Evolutionary conservation across 2,329 filamentous ascomycete species (phyloP).

Genomic region (Penicillium concentricum): DNA sequence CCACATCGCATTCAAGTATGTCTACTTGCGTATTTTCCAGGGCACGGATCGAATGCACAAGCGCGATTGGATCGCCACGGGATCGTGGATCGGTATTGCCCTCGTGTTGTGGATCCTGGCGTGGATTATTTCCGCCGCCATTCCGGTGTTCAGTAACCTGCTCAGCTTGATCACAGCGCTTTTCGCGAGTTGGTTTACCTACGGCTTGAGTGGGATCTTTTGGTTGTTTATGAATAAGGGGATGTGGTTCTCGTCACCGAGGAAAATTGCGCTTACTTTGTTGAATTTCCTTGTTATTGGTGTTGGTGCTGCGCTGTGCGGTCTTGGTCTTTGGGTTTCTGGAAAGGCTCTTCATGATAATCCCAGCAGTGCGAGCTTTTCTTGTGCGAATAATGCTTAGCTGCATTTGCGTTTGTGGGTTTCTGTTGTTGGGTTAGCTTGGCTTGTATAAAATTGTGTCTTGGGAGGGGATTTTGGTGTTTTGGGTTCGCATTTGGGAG

Average conservation of each 20-base stretch:
- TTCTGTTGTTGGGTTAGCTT: background rate
- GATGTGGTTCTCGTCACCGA: slow-evolving; percentile 30
- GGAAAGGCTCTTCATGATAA: slow-evolving; percentile 37
- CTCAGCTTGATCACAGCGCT: slow-evolving; percentile 63
- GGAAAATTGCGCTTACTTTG: slow-evolving; percentile 30
- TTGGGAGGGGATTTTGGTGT: background rate
- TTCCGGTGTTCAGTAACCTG: slow-evolving; percentile 67
- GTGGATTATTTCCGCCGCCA: slow-evolving; percentile 67
- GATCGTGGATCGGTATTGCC: slow-evolving; percentile 60
- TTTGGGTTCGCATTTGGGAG: background rate
- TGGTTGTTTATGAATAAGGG: slow-evolving; percentile 40
- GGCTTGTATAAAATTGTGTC: background rate
- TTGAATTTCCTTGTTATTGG: slow-evolving; percentile 27
- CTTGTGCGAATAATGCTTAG: slow-evolving; percentile 32
- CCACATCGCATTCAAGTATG: slow-evolving; percentile 64
- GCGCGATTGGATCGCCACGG: slow-evolving; percentile 51
- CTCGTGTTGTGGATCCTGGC: slow-evolving; percentile 58
- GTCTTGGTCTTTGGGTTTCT: slow-evolving; percentile 37
- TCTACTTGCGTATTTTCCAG: slow-evolving; percentile 64
- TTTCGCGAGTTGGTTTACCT: slow-evolving; percentile 68
- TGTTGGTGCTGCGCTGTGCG: slow-evolving; percentile 28
- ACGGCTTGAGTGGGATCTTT: slow-evolving; percentile 37
- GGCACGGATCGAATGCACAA: slow-evolving; percentile 57
- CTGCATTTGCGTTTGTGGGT: background rate
- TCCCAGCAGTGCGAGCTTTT: slow-evolving; percentile 32